Percentiles rank a stretch among this genome's conserved stretches.
Conservation (phyloP, 208 protist genomes). For the Wallacemonas collosoma region DNA sequence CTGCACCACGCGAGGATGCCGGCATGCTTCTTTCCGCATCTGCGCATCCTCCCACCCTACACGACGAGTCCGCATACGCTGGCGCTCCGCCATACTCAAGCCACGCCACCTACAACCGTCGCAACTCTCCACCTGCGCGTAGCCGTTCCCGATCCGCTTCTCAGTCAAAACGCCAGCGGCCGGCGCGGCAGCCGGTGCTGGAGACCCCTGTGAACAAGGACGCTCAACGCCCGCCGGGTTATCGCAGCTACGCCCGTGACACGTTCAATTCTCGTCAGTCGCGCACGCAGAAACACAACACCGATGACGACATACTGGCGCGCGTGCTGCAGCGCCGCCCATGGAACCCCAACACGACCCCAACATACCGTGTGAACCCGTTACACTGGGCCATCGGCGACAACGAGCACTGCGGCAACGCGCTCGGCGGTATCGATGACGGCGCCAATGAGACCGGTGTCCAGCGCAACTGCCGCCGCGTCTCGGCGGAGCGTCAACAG, state of each 20-base stretch:
- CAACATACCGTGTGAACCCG: neutral
- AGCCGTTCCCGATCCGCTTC: too few species aligned
- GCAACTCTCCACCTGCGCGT: too few species aligned
- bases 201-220: neutral
- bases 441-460: neutral
- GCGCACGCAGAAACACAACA: constrained; percentile 3
- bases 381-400: constrained; percentile 8
- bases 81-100: too few species aligned
- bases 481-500: neutral
- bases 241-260: constrained; percentile 10
- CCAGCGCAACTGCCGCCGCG: neutral
- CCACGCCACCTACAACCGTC: too few species aligned
- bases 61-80: neutral
- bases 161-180: neutral
- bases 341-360: constrained; percentile 6
- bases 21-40: neutral
- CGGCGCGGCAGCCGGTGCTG: constrained; percentile 2
- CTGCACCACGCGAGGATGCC: constrained; percentile 1
- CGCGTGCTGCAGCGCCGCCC: constrained; percentile 5
- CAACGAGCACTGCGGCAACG: neutral
- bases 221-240: neutral
- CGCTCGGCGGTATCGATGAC: neutral
- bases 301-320: constrained; percentile 8
- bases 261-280: constrained; percentile 18
- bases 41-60: neutral